phyloP scores from a whole-genome alignment of 225 moss, liverwort and hornwort genomes.

The Neckera pumila region DNA sequence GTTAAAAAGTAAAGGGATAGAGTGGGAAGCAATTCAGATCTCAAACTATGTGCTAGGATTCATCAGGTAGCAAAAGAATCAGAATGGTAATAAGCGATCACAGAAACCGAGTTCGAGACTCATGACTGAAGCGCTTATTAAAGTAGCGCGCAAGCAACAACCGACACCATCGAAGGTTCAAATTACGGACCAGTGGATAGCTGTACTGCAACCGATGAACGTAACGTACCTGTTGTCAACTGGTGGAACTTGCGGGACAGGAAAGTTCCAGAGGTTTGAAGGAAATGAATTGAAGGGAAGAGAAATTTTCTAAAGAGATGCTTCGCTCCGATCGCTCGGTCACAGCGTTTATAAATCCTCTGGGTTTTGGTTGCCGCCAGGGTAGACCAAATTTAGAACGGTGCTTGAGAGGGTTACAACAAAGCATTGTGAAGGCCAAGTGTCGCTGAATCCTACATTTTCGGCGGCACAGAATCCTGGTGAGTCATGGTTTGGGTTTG shows the following conservation, averaged over 20 bases:
- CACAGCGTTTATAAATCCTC: neutral
- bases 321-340: too few species aligned
- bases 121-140: neutral
- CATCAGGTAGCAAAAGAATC: neutral
- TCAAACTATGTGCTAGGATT: neutral
- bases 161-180: neutral
- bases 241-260: neutral
- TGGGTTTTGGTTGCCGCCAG: neutral
- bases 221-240: neutral
- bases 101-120: neutral
- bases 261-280: neutral
- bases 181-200: neutral
- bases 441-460: neutral
- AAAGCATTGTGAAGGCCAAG: conserved; percentile 1
- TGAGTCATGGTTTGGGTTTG: neutral
- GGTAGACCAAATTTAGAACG: neutral
- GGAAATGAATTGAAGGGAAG: too few species aligned
- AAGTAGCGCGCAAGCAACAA: neutral
- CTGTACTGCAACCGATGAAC: neutral
- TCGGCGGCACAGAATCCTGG: neutral
- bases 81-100: neutral
- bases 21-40: too few species aligned
- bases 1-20: too few species aligned
- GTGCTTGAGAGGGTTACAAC: neutral
- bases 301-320: neutral